Conservation (phyloP, 192 early-diverging fungal genomes). For the Coemansia sp. region DNA sequence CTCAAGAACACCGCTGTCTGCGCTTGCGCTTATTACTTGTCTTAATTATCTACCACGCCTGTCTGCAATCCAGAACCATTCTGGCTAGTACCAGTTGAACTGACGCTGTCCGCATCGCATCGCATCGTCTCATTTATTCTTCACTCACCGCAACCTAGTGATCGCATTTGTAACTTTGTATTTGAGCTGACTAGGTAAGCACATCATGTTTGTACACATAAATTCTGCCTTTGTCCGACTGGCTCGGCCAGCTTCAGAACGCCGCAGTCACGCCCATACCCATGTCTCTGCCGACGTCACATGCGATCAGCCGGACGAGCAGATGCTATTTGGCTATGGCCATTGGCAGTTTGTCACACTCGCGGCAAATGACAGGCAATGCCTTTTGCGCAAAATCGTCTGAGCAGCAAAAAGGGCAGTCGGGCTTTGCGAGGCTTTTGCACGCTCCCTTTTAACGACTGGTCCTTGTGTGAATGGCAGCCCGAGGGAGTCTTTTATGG, state of each 20-base stretch:
- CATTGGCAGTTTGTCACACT: background rate
- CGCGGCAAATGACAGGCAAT: background rate
- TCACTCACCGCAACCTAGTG: background rate
- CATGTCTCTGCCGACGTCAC: background rate
- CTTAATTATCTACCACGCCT: background rate
- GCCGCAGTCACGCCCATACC: background rate
- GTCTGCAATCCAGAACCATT: background rate
- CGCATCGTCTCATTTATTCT: background rate
- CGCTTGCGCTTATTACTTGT: background rate
- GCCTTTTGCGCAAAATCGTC: background rate
- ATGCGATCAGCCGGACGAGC: background rate
- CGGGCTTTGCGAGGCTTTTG: background rate
- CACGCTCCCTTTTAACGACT: background rate
- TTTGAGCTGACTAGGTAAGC: constrained; percentile 1
- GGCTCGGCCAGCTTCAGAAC: no score
- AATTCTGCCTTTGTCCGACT: background rate
- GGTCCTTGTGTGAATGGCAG: background rate
- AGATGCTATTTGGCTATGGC: background rate
- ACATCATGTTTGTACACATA: background rate
- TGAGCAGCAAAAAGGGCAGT: background rate
- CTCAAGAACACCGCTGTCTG: background rate
- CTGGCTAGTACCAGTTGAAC: background rate
- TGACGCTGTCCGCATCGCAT: background rate
- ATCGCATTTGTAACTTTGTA: background rate
- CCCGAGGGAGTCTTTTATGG: background rate